Evolutionary conservation across 257 asterid genomes (phyloP), one percentile per base, ranked within the genome.

Genomic region (Solanum appendiculatum): DNA sequence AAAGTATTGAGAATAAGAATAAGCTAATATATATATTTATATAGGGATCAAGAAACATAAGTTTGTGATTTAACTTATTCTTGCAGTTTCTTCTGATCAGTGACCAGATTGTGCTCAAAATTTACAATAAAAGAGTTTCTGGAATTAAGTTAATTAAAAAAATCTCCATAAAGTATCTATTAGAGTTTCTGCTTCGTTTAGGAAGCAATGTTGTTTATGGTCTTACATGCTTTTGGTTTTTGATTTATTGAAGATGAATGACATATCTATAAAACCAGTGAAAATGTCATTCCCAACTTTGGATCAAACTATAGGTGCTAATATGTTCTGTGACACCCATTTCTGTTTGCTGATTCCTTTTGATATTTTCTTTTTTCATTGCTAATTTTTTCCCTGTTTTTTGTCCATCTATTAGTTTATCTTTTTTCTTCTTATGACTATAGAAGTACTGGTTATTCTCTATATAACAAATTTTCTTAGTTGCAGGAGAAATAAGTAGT

Each of bases 401-500:
- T 75, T 54, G 20, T 5, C 64, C 72, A 25, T 82, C n/a, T 13
- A 9, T 86, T 27, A 33, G 31, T 44, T 51, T n/a, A 5, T 15
- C 36, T 12, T 60, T 70, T 29, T 7, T 74, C 51, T 23, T 21
- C 54, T 83, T 84, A 16, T 29, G 64, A 81, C 33, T 86, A 20
- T 34, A 36, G 42, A 21, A 42, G 40, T 39, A 36, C 63, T 34
- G 48, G n/a, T 84, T 75, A 42, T 75, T 37, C 11, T 64, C 11
- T 64, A 16, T 36, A n/a, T 18, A 64, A 83, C 86, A 46, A 29
- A 25, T 44, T 85, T 87, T 86, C 86, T 81, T 87, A 95, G 98
- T 94, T 91, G 86, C 90, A 48, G 74, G 77, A 87, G 94, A 93
- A 89, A 51, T 16, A 51, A 51, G 34, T 60, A 56, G 86, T 83